phyloP scores from a whole-genome alignment of 1,284 basidiomycete species.

The Polyporus tsugae region DNA sequence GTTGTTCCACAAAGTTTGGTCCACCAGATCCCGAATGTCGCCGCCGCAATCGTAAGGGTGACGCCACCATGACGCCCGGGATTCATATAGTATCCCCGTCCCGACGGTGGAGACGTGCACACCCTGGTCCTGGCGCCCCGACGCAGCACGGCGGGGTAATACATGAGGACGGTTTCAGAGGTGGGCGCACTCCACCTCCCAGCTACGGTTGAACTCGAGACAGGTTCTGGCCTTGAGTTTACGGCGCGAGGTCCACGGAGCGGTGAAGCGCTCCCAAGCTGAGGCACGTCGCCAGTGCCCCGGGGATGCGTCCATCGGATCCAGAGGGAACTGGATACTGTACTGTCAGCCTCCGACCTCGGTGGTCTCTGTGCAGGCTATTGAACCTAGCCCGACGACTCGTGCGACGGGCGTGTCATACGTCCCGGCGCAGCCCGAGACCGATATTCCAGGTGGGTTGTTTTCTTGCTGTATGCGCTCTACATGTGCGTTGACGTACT shows the following conservation, averaged over 20 bases:
- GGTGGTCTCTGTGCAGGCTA: background rate
- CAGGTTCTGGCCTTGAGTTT: background rate
- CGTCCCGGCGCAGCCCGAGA: background rate
- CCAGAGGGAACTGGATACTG: background rate
- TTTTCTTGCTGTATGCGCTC: background rate
- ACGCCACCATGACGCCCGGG: background rate
- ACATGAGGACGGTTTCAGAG: background rate
- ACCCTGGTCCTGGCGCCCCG: background rate
- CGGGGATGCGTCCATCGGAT: background rate
- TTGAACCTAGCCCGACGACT: background rate
- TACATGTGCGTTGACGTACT: background rate
- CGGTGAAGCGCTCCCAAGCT: background rate
- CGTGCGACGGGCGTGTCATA: background rate
- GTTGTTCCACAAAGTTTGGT: background rate
- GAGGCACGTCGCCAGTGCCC: conserved; percentile 2
- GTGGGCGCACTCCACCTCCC: background rate
- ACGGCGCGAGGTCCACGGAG: background rate
- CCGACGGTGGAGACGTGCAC: background rate
- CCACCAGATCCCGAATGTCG: conserved; percentile 5
- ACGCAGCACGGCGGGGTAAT: conserved; percentile 2
- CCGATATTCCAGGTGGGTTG: background rate
- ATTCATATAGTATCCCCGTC: conserved; percentile 5
- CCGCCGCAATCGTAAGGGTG: background rate
- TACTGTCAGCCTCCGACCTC: conserved; percentile 1
- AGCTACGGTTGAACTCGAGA: background rate